phyloP scores from a whole-genome alignment of 202 grass and related monocot species.

The Musa balbisiana region DNA sequence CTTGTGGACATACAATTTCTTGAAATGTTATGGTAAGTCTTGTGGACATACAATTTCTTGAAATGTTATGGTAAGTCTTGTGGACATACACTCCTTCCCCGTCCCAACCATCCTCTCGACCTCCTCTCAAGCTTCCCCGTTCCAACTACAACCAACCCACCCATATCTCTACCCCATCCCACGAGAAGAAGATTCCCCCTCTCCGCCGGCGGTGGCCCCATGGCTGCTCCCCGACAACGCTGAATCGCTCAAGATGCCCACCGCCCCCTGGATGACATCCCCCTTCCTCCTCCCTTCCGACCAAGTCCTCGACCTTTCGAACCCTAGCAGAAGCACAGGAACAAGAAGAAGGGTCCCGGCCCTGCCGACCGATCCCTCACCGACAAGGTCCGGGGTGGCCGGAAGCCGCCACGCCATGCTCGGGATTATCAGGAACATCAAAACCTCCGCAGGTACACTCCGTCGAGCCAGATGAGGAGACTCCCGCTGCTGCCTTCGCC shows the following conservation, averaged over 20 bases:
- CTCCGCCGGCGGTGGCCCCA: background rate
- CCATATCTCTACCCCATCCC: background rate
- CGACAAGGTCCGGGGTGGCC: conserved; percentile 50
- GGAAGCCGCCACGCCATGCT: conserved; percentile 53
- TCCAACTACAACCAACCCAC: background rate
- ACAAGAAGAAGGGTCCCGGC: background rate
- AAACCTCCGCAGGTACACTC: conserved; percentile 47
- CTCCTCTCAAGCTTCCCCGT: background rate
- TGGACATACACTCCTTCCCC: too few relatives aligned
- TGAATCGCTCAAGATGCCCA: conserved; percentile 23
- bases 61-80: too few relatives aligned
- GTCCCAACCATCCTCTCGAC: background rate
- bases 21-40: too few relatives aligned
- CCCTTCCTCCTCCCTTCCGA: conserved; percentile 21
- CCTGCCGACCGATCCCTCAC: conserved; percentile 31
- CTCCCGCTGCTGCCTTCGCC: background rate
- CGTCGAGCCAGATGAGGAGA: background rate
- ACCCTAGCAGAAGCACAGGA: background rate
- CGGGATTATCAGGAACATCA: conserved; percentile 58
- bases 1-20: too few relatives aligned
- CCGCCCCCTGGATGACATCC: conserved; percentile 32
- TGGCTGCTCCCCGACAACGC: background rate
- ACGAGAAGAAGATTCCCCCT: background rate
- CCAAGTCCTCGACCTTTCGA: conserved; percentile 23
- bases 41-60: too few relatives aligned